phyloP scores from a whole-genome alignment of 371 early-diverging fungal species.

The Rhizomucor miehei region DNA sequence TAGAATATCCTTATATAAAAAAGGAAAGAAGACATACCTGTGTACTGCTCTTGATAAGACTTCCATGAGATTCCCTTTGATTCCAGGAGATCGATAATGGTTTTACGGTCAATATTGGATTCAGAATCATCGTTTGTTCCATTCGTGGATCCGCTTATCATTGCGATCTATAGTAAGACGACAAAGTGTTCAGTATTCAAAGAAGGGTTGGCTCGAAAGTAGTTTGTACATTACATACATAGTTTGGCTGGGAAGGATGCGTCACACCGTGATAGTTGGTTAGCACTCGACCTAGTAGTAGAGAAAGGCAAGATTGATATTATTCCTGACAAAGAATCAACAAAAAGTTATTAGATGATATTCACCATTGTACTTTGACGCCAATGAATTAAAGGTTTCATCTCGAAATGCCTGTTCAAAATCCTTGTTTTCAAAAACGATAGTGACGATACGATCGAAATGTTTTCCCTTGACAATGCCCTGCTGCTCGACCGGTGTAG shows the following conservation, averaged over 20 bases:
- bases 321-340: no score
- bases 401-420: slow-evolving; percentile 34
- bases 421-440: slow-evolving; percentile 51
- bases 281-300: slow-evolving; percentile 22
- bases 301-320: background rate
- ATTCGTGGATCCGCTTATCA: slow-evolving; percentile 45
- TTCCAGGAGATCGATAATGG: slow-evolving; percentile 64
- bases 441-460: slow-evolving; percentile 46
- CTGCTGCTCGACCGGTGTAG: no score
- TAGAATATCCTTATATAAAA: no score
- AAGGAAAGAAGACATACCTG: no score
- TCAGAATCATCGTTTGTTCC: slow-evolving; percentile 43
- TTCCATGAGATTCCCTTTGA: slow-evolving; percentile 62
- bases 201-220: no score
- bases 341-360: no score
- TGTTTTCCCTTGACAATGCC: slow-evolving; percentile 19
- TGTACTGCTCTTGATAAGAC: slow-evolving; percentile 61
- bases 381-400: slow-evolving; percentile 29
- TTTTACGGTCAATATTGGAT: slow-evolving; percentile 32
- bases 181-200: no score
- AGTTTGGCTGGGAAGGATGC: slow-evolving; percentile 45
- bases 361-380: slow-evolving; percentile 20
- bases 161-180: slow-evolving; percentile 23
- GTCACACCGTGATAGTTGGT: slow-evolving; percentile 36
- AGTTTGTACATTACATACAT: slow-evolving; percentile 25